Base-by-base conservation (phyloP, 371 early-diverging fungal genomes). In the Cokeromyces recurvatus region DNA sequence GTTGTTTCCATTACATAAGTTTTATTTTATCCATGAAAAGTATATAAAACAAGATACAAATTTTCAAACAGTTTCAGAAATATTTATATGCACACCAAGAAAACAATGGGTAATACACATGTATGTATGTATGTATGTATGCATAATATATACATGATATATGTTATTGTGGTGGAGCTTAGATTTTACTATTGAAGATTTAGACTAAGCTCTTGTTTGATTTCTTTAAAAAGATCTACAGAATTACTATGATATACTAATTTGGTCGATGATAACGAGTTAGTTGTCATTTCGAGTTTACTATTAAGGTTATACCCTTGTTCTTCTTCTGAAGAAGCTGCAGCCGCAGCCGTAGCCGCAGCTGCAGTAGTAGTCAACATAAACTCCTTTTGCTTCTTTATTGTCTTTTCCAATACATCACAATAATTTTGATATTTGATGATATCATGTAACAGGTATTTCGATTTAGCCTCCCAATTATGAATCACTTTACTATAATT, bases 391-490 rank as follows among this genome's bases (percentile, higher is more conserved):
- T 23, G 29, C 20, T 53, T 47, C 22, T 59, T 55, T 1, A 66
- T 42, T 11, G 62, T 66, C 34, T 78, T 78, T 47, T 88, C 80
- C 50, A 89, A 57, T 8, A 72, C 73, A 44, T 89, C 87, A 24
- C 82, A 81, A 49, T 93, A 93, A 43, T 86, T 85, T 59, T 86
- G 81, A 53, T 90, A 92, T 53, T 90, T 90, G 57, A 90, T 85
- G 46, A 88, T 81, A 62, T 93, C 92, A 52, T 84, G 79, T 47
- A 90, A 65, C 29, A 93, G 59, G 55, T 87, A 87, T 53, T 86
- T 81, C 15, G 87, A 81, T 57, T 85, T 88, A 27, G 81, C 72
- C 61, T 85, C 87, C 94, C 94, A 93, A 59, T 93, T 93, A 9
- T 72, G 57, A 38, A 86, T 66, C 2, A 89, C 92, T 51, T 84